Evolutionary conservation across 345 rosid genomes (phyloP).

Genomic region (Limnanthes douglasii): DNA sequence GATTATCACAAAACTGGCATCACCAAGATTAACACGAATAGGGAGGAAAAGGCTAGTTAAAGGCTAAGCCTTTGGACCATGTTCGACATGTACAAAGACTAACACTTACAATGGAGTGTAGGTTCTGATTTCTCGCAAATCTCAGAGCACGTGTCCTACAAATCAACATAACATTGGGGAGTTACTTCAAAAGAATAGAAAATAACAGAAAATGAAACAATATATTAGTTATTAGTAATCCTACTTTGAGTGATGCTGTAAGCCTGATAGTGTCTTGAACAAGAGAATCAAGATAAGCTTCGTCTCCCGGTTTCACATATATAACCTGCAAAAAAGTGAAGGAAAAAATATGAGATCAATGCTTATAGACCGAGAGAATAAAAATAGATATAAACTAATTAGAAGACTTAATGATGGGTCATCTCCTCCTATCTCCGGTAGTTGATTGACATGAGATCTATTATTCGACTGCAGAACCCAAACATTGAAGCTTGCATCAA

Average conservation of each 20-base stretch:
- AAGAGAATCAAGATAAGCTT: constrained; percentile 70
- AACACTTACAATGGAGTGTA: constrained; percentile 41
- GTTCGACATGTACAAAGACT: no score
- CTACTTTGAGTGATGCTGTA: constrained; percentile 29
- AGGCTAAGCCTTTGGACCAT: no score
- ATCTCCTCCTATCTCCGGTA: constrained; percentile 64
- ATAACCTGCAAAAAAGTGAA: constrained; percentile 36
- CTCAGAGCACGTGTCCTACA: constrained; percentile 69
- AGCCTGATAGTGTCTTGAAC: constrained; percentile 65
- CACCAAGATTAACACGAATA: no score
- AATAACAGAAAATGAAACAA: no score
- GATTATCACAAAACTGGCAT: no score
- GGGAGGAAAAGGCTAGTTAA: no score
- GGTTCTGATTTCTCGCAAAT: constrained; percentile 55
- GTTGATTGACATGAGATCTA: constrained; percentile 12
- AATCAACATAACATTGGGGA: neutral
- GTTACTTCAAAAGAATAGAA: neutral
- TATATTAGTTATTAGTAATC: neutral
- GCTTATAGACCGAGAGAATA: neutral
- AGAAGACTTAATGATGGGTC: constrained; percentile 57
- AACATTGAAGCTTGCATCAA: constrained; percentile 57
- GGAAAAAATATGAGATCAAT: neutral
- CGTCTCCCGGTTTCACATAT: constrained; percentile 65
- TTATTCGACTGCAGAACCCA: constrained; percentile 54
- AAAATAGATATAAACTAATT: neutral